A percentile compares a stretch with the other conserved stretches of the same genome.
These are phyloP conservation scores for Fusarium piperis DNA, from an alignment of 2,329 filamentous ascomycete genomes.

Conservation along the genomic window DNA sequence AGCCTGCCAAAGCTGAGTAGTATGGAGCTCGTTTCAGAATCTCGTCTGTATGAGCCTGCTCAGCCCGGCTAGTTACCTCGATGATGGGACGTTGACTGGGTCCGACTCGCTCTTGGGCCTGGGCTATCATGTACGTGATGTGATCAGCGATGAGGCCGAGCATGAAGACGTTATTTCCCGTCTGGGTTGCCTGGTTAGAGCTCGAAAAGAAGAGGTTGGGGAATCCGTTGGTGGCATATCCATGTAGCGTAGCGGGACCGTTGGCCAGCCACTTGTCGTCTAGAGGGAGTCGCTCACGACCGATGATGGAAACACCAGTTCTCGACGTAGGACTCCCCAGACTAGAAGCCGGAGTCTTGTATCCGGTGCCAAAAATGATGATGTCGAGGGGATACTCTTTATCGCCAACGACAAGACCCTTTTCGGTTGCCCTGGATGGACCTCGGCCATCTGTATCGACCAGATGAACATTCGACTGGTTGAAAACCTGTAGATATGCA, in stretches of 20 bases:
- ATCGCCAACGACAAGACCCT: neutral
- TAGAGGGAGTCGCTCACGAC: conserved; percentile 55
- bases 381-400: neutral
- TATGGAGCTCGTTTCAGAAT: neutral
- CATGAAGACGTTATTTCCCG: conserved; percentile 50
- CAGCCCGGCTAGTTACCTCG: neutral
- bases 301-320: conserved; percentile 46
- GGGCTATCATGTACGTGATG: neutral
- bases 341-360: conserved; percentile 37
- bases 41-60: neutral
- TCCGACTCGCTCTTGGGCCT: neutral
- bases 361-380: conserved; percentile 47
- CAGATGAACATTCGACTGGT: conserved; percentile 64
- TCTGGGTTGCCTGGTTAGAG: conserved; percentile 50
- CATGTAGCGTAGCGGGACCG: conserved; percentile 62
- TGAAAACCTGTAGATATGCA: conserved; percentile 67
- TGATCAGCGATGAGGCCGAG: conserved; percentile 45
- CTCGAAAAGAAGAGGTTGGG: conserved; percentile 64
- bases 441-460: conserved; percentile 57
- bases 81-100: neutral
- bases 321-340: neutral
- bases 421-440: neutral
- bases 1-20: neutral
- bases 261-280: conserved; percentile 53
- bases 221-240: conserved; percentile 57